Evolutionary conservation across 805 yeast species (phyloP), one percentile per base, ranked within the genome.

Genomic region (Grigorovia jiainica): DNA sequence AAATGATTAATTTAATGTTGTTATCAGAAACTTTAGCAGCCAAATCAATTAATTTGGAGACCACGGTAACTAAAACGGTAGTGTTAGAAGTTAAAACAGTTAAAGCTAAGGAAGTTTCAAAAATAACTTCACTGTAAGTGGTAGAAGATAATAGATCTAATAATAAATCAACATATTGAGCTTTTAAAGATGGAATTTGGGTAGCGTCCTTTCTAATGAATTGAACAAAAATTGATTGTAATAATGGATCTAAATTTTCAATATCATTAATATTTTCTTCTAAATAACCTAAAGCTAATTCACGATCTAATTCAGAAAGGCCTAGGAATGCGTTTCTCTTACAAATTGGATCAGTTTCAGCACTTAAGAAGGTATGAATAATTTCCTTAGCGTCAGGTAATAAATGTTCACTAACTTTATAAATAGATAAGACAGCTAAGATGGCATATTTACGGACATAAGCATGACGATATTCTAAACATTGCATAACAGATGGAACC

Each of bases 401-500:
- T 59, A 92, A 74, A 65, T 84, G 90, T 33, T 83, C 87, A 27
- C 95, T 79, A 40, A 82, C 89, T 58, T 79, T 72, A 63, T 75
- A 83, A 52, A 92, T 85, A 19, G 95, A 79, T 54, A 74, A 76
- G 45, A 92, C 77, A 34, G 97, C 95, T 64, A 90, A 82, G 18
- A 87, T 89, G 6, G 98, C 98, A 60, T 92, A 90, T 64, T 92
- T 92, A 61, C 99, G 81, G 48, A 92, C 98, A 58, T 94, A 92
- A 8, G 97, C 95, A 65, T 92, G 97, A 52, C 98, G 82, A 66
- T 92, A 96, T 52, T 86, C 95, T 53, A 94, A 71, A 67, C 97
- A 87, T 44, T 78, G 78, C 55, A 96, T 78, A 36, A 87, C 89
- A 34, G 92, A 80, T 24, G 97, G 96, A 34, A 92, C 92, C 64